phyloP scores from a whole-genome alignment of 129 eudicot species.

The Solidago caesia region DNA sequence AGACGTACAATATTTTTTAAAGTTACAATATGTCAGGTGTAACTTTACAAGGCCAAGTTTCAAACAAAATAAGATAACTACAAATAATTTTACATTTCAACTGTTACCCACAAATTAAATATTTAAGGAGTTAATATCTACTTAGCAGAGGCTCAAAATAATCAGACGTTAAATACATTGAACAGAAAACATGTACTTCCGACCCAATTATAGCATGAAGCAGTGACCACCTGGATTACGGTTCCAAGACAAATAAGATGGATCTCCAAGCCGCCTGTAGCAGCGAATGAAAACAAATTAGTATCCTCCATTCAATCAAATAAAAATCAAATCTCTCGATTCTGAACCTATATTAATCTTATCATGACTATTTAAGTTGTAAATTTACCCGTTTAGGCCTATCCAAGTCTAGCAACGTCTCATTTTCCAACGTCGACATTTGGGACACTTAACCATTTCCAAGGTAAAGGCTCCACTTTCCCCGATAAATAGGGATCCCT shows the following conservation, averaged over 20 bases:
- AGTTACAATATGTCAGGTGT: too few species aligned
- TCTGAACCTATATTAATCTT: background rate
- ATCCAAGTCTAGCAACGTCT: too few species aligned
- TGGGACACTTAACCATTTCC: too few species aligned
- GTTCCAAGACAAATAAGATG: conserved; percentile 88
- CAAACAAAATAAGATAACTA: conserved; percentile 5
- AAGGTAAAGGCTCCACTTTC: too few species aligned
- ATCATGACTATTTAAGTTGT: too few species aligned
- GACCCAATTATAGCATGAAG: conserved; percentile 5
- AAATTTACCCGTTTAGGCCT: too few species aligned
- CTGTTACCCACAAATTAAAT: too few species aligned
- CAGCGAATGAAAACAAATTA: conserved; percentile 12
- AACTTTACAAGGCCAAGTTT: background rate
- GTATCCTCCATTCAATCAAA: background rate
- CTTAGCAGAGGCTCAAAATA: conserved; percentile 15
- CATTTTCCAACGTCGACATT: too few species aligned
- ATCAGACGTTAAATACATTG: conserved; percentile 29
- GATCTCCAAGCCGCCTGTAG: conserved; percentile 90
- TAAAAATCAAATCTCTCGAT: background rate
- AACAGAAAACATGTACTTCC: conserved; percentile 3
- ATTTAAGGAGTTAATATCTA: conserved; percentile 16
- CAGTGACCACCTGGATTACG: conserved; percentile 72
- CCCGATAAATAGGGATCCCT: too few species aligned
- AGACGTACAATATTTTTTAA: too few species aligned
- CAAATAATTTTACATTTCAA: background rate